Evolutionary conservation across 2,329 filamentous ascomycete genomes (phyloP), one percentile per base, ranked within the genome.

Genomic region (Chaetomiaceae sp.): DNA sequence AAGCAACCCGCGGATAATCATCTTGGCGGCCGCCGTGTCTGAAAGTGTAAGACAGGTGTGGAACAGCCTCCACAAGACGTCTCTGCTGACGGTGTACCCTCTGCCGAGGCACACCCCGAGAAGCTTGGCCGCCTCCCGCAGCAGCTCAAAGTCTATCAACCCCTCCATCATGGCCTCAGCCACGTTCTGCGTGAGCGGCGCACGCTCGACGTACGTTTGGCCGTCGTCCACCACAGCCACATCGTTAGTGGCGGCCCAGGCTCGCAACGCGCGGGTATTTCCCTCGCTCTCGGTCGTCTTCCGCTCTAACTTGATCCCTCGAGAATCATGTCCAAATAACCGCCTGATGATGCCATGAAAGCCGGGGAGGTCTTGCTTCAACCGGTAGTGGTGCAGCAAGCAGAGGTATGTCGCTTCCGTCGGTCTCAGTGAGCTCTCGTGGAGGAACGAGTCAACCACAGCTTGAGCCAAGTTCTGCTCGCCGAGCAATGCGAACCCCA

Each of bases 401-500:
- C 70, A 73, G 6, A 71, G 61, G 18, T 71, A 63, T 0, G 75
- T 78, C 19, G 69, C 69, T 35, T 69, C 63, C 1, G 75, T 78
- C 2, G 75, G 73, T 29, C 60, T 65, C 35, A 76, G 58, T 4
- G 62, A 62, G 30, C 67, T 73, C 9, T 65, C 55, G 34, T n/a
- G n/a, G n/a, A 77, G 62, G 42, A 78, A 75, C 0, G 71, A 73
- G 40, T 75, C 63, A 17, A 79, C 67, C 26, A 83, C 68, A n/a
- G 68, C 57, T 30, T 78, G 68, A 4, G 76, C 72, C 15, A 83
- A 65, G 30, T 67, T 64, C 45, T 73, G 68, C 42, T 73, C 66
- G 22, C 71, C 67, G 5, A 73, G 60, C 26, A 70, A 68, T 42
- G 75, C 72, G 41, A 91, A 80, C n/a, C 78, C 76, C n/a, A 76